These are phyloP conservation scores for Wilcoxina mikolae DNA, from an alignment of 495 filamentous ascomycete genomes.

Conservation along the genomic window DNA sequence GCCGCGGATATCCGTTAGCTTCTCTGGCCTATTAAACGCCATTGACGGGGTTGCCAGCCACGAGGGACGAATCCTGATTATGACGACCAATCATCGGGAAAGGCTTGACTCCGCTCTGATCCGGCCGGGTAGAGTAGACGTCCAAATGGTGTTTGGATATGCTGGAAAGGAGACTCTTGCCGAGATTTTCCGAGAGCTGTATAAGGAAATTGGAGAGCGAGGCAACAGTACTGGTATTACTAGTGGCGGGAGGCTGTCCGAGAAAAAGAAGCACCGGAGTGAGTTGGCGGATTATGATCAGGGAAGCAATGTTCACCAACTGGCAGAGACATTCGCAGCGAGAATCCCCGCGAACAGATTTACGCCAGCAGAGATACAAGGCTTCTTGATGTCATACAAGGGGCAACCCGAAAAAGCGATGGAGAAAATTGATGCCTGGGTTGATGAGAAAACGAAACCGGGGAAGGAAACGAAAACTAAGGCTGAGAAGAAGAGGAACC, in stretches of 20 bases:
- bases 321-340: slow-evolving; percentile 39
- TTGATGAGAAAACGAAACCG: slow-evolving; percentile 26
- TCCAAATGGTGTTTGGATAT: slow-evolving; percentile 50
- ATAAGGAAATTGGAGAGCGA: slow-evolving; percentile 6
- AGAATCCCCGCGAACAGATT: slow-evolving; percentile 41
- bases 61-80: slow-evolving; percentile 65
- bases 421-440: slow-evolving; percentile 36
- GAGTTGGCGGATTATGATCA: neutral
- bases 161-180: slow-evolving; percentile 28
- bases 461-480: slow-evolving; percentile 27
- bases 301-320: slow-evolving; percentile 28
- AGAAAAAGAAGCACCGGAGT: neutral
- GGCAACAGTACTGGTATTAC: neutral
- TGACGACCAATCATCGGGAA: slow-evolving; percentile 72
- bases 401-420: slow-evolving; percentile 39
- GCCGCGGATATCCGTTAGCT: slow-evolving; percentile 34
- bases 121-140: slow-evolving; percentile 62
- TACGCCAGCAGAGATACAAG: slow-evolving; percentile 55
- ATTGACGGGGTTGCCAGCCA: slow-evolving; percentile 66
- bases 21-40: slow-evolving; percentile 65
- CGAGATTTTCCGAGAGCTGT: slow-evolving; percentile 26
- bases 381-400: slow-evolving; percentile 43
- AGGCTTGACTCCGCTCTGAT: slow-evolving; percentile 63
- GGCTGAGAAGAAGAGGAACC: neutral
- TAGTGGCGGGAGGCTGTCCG: neutral